Evolutionary conservation across 345 rosid genomes (phyloP).

Genomic region (Litchi chinensis): DNA sequence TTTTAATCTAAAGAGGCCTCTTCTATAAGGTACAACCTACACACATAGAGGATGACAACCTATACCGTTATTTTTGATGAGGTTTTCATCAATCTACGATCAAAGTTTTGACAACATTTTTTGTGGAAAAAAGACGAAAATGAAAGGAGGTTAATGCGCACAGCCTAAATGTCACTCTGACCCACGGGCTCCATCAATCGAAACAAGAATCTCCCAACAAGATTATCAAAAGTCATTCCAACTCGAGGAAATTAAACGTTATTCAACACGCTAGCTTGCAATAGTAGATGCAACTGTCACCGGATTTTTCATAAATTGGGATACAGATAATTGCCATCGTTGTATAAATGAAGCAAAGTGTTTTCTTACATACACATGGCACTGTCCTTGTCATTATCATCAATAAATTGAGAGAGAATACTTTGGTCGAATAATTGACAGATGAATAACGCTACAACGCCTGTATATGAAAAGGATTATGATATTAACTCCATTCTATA

Average conservation of each 20-base stretch:
- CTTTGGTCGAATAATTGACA: slow-evolving; percentile 14
- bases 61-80: background rate
- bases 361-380: background rate
- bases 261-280: background rate
- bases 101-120: background rate
- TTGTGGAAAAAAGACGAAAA: background rate
- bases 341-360: slow-evolving; percentile 10
- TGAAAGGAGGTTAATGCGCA: background rate
- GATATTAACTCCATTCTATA: background rate
- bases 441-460: background rate
- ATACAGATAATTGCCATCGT: background rate
- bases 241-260: background rate
- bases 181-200: background rate
- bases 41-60: no score
- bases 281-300: slow-evolving; percentile 12
- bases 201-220: background rate
- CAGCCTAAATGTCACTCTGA: background rate
- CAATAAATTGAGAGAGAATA: background rate
- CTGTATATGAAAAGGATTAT: background rate
- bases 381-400: slow-evolving; percentile 2
- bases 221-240: slow-evolving; percentile 8
- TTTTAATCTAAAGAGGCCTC: no score
- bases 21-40: no score
- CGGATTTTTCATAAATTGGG: slow-evolving; percentile 4
- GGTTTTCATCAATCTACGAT: background rate